Percentiles rank a stretch among this genome's conserved stretches.
Evolutionary conservation across 495 filamentous ascomycete species (phyloP).

Genomic region (Echria macrotheca): DNA sequence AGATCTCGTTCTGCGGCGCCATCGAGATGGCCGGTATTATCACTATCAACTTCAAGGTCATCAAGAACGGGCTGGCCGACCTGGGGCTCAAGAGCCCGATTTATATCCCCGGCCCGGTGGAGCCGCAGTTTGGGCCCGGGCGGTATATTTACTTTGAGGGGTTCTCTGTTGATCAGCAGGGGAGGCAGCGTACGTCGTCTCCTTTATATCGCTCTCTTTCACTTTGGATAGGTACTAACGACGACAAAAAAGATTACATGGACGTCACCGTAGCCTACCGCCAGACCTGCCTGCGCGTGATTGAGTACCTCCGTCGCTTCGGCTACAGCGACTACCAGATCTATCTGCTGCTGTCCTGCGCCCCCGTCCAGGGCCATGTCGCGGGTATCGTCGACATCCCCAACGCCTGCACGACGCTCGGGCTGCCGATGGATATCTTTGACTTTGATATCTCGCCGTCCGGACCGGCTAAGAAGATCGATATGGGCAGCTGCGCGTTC

Average conservation of each 20-base stretch:
- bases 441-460: conserved; percentile 85
- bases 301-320: conserved; percentile 83
- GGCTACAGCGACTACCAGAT: conserved; percentile 76
- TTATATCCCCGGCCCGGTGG: conserved; percentile 84
- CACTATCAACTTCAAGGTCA: conserved; percentile 82
- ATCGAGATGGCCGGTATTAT: conserved; percentile 97
- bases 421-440: conserved; percentile 92
- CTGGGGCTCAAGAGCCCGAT: conserved; percentile 82
- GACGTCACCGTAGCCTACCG: conserved; percentile 91
- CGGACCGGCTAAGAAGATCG: conserved; percentile 48
- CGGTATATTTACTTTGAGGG: conserved; percentile 90
- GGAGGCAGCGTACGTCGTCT: conserved; percentile 60
- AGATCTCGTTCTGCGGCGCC: conserved; percentile 93
- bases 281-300: conserved; percentile 71
- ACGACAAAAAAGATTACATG: conserved; percentile 62
- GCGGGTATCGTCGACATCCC: conserved; percentile 89
- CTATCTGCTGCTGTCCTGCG: conserved; percentile 83
- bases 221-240: too few relatives aligned
- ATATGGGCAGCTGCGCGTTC: conserved; percentile 77
- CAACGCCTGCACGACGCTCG: conserved; percentile 81
- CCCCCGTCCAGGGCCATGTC: conserved; percentile 86
- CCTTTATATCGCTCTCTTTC: too few relatives aligned
- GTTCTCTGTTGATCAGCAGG: conserved; percentile 85
- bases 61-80: conserved; percentile 75
- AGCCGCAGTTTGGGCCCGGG: conserved; percentile 84